These are phyloP conservation scores for Gracilaria vermiculophylla DNA, from an alignment of 23 red algal genomes.

Conservation along the genomic window DNA sequence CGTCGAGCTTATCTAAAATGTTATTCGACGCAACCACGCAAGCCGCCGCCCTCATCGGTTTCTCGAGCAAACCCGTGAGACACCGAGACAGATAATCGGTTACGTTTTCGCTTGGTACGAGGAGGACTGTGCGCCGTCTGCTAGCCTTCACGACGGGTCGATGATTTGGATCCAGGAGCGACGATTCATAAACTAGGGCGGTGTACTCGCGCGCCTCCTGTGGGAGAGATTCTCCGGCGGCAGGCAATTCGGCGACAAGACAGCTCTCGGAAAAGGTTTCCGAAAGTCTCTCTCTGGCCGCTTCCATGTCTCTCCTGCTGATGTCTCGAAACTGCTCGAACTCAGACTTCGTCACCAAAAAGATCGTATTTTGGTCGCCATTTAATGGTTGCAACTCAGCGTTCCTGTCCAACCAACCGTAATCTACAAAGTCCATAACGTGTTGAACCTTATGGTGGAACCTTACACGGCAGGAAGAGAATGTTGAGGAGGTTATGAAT, in stretches of 20 bases:
- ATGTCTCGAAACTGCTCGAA: not conserved
- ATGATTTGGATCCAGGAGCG: not conserved
- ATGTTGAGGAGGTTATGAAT: too few relatives aligned
- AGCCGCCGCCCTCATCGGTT: not conserved
- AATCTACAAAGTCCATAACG: not conserved
- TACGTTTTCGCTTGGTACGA: not conserved
- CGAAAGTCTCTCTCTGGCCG: not conserved
- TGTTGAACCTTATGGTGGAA: too few relatives aligned
- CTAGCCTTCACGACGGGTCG: not conserved
- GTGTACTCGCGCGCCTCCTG: not conserved
- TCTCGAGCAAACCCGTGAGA: not conserved
- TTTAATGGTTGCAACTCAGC: not conserved
- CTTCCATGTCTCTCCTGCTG: not conserved
- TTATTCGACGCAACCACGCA: not conserved
- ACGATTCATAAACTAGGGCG: not conserved
- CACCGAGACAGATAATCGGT: not conserved
- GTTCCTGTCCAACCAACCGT: not conserved
- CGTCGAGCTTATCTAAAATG: not conserved
- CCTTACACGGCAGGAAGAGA: too few relatives aligned
- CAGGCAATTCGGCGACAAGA: not conserved
- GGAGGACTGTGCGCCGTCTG: not conserved
- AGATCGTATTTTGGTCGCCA: not conserved
- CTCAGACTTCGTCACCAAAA: not conserved
- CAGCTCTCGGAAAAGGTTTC: not conserved
- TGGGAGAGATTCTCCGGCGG: not conserved